Evolutionary conservation across 2,329 filamentous ascomycete species (phyloP).

Genomic region (Xylariomycetidae sp.): DNA sequence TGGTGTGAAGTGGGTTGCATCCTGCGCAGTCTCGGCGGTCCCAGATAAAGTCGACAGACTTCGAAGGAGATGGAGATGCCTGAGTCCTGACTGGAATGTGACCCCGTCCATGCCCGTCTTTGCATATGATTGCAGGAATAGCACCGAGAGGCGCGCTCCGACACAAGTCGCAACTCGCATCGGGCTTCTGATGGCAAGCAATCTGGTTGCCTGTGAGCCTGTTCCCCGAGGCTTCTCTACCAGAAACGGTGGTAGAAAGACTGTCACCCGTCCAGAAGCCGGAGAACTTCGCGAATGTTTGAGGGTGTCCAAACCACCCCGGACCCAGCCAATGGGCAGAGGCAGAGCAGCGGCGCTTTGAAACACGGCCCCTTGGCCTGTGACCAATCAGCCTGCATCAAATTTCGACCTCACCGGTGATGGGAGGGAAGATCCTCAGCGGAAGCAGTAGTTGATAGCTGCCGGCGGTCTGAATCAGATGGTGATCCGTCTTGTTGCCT

Average conservation of each 20-base stretch:
- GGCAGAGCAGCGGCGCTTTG: slow-evolving; percentile 15
- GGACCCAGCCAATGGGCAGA: slow-evolving; percentile 9
- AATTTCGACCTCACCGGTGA: slow-evolving; percentile 6
- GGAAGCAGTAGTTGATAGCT: slow-evolving; percentile 6
- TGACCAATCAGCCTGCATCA: slow-evolving; percentile 13
- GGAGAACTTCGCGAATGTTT: slow-evolving; percentile 8
- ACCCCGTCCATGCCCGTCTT: too few relatives aligned
- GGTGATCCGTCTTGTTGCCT: slow-evolving; percentile 3
- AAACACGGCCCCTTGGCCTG: slow-evolving; percentile 17
- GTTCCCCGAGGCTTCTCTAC: slow-evolving; percentile 8
- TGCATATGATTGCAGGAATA: slow-evolving; percentile 5
- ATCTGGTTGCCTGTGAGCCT: too few relatives aligned
- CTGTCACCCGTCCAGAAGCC: slow-evolving; percentile 4
- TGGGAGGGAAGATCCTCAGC: slow-evolving; percentile 9
- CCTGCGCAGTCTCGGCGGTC: slow-evolving; percentile 4
- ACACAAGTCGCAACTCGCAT: too few relatives aligned
- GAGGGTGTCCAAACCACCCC: slow-evolving; percentile 1
- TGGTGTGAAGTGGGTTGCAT: too few relatives aligned
- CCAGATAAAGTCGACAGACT: slow-evolving; percentile 5
- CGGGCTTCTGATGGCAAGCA: too few relatives aligned
- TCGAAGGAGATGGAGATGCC: neutral
- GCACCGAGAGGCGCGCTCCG: slow-evolving; percentile 3
- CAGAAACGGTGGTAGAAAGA: slow-evolving; percentile 9
- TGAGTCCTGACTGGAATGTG: neutral
- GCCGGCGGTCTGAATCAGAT: neutral